Evolutionary conservation across 768 basidiomycete species (phyloP), one percentile per base, ranked within the genome.

Genomic region (Serendipita sp.): DNA sequence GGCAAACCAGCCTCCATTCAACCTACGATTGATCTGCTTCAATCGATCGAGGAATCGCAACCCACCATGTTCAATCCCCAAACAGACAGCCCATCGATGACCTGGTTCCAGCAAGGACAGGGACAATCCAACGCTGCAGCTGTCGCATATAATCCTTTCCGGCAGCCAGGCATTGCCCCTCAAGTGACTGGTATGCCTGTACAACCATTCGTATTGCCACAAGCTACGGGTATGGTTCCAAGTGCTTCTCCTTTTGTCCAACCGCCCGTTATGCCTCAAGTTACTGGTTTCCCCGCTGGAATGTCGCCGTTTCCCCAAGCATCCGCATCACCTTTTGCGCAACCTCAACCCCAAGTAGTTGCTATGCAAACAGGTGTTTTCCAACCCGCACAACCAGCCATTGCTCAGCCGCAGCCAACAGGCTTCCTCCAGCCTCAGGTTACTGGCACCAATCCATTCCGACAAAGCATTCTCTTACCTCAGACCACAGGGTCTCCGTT

Each of bases 371-470:
- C 45, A n/a, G 45, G 9, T 5, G 45, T 48, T 5, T 38, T 14
- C 38, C 44, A 64, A 41, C 28, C 38, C 34, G 3, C 51, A 28
- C 64, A 42, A 34, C 44, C 11, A 17, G 2, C 31, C 4, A 61
- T 51, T 38, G 26, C 30, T n/a, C 53, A 58, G 28, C 53, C 53
- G 9, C 53, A 75, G 63, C 65, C 69, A 22, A 75, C 74, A 5
- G 77, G 75, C 13, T 58, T 58, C 53, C 30, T 58, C 9, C 24
- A 26, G 53, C 53, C 53, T 33, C 53, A 58, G 53, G 65, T 65
- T 42, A 87, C 84, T 9, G 86, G 84, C n/a, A 74, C 76, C 44
- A 93, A 92, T 72, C 90, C 90, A 7, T 94, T 94, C 77, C 78
- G 91, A 34, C 89, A 90, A 71, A 89, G 82, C 67, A 80, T 85